A percentile compares a stretch with the other conserved stretches of the same genome.
Conservation (phyloP, 139 green algal genomes). For the Coelastrella sp. region DNA sequence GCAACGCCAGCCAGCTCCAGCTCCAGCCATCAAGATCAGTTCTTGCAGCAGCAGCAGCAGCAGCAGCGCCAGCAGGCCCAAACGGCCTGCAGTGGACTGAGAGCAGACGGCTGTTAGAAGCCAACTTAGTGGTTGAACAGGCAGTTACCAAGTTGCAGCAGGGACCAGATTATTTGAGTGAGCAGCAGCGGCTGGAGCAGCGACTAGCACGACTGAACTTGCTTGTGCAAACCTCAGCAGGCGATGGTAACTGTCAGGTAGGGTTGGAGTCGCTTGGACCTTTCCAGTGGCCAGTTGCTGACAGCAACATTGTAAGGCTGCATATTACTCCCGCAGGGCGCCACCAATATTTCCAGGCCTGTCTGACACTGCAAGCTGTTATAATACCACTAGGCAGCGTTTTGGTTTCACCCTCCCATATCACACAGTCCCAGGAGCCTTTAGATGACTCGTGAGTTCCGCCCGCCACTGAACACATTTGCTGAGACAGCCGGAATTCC, state of each 20-base stretch:
- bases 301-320: no score
- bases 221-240: background rate
- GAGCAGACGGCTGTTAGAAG: constrained; percentile 19
- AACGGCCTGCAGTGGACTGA: constrained; percentile 13
- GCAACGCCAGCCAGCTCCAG: background rate
- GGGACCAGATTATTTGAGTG: constrained; percentile 17
- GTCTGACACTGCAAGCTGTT: no score
- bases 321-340: no score
- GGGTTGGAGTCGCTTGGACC: background rate
- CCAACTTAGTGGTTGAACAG: constrained; percentile 23
- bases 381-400: no score
- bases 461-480: no score
- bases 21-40: background rate
- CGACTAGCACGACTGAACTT: constrained; percentile 27
- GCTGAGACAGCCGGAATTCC: no score
- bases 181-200: constrained; percentile 25
- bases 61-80: constrained; percentile 2
- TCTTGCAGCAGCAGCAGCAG: constrained; percentile 14
- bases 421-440: no score
- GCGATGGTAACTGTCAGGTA: constrained; percentile 48
- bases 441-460: no score
- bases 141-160: constrained; percentile 9
- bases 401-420: no score
- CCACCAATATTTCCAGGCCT: no score
- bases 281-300: no score